Evolutionary conservation across 257 asterid species (phyloP), one percentile per base, ranked within the genome.

Genomic region (Haberlea rhodopensis): DNA sequence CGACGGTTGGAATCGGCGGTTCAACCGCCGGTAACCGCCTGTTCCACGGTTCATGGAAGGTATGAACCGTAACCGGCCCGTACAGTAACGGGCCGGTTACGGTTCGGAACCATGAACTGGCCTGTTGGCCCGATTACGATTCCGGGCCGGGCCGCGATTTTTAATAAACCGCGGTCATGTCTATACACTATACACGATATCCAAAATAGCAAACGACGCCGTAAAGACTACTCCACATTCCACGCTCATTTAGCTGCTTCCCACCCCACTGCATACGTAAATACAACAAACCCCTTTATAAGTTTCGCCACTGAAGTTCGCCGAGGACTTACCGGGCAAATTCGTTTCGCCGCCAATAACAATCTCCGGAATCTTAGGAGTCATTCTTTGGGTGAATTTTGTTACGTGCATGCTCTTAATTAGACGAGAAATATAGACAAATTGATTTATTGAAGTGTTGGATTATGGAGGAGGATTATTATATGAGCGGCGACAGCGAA

Each of bases 381-480:
- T 71, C 55, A 34, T 61, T 34, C 28, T 48, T 31, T 11, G 32
- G 10, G 46, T 22, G 4, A 15, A 20, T 67, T 31, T 29, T 1
- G 8, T 0, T 23, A 52, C 22, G 10, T 45, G 31, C 28, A 21
- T 49, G 67, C 48, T 23, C 21, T 31, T 48, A 20, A 21, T 23
- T 60, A n/a, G 46, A 37, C n/a, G 16, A 11, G n/a, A 11, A 2
- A 37, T 46, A 11, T 32, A 56, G 51, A 57, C 32, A 18, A 49
- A 70, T 31, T 58, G 55, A 58, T 61, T 21, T 5, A 23, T 26
- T 53, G 62, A 29, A 57, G 63, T n/a, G n/a, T 64, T 22, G 5
- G 59, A 68, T 67, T 53, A 78, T 85, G 94, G 91, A 76, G 73
- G 87, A 81, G 27, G 81, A 75, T 71, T 75, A 76, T 64, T 81